phyloP scores from a whole-genome alignment of 176 grass and related monocot genomes.

The Avena sativa region DNA sequence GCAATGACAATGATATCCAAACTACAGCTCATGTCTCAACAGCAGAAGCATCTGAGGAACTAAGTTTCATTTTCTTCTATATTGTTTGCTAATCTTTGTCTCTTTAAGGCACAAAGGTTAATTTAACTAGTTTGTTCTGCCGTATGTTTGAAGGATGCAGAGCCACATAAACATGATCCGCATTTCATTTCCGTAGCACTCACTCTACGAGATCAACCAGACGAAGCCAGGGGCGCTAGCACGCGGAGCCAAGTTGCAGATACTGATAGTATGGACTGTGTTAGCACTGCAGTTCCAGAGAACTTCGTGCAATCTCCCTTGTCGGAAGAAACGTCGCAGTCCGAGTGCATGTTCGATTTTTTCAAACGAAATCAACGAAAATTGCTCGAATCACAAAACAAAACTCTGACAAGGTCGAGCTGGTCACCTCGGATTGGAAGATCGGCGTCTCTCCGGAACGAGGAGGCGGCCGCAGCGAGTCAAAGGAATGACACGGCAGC shows the following conservation, averaged over 20 bases:
- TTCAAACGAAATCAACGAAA: too few relatives aligned
- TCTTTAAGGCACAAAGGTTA: neutral
- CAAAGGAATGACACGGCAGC: too few relatives aligned
- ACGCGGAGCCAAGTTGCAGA: neutral
- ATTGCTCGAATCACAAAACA: neutral
- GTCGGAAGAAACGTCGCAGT: neutral
- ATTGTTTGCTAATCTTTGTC: neutral
- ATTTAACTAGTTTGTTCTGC: neutral
- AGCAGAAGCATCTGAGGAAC: constrained; percentile 42
- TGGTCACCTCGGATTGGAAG: too few relatives aligned
- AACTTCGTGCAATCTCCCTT: neutral
- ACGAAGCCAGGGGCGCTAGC: neutral
- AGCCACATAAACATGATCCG: neutral
- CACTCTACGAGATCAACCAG: neutral
- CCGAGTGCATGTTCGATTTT: neutral
- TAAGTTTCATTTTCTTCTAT: neutral
- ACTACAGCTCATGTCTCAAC: neutral
- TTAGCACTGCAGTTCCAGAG: neutral
- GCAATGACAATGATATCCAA: neutral
- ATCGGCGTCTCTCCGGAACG: too few relatives aligned
- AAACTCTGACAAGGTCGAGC: too few relatives aligned
- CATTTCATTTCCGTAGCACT: neutral
- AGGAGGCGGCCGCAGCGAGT: too few relatives aligned
- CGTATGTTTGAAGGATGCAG: neutral
- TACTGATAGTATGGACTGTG: neutral